phyloP scores from a whole-genome alignment of 2,329 filamentous ascomycete species.

The Penicillium sp. region DNA sequence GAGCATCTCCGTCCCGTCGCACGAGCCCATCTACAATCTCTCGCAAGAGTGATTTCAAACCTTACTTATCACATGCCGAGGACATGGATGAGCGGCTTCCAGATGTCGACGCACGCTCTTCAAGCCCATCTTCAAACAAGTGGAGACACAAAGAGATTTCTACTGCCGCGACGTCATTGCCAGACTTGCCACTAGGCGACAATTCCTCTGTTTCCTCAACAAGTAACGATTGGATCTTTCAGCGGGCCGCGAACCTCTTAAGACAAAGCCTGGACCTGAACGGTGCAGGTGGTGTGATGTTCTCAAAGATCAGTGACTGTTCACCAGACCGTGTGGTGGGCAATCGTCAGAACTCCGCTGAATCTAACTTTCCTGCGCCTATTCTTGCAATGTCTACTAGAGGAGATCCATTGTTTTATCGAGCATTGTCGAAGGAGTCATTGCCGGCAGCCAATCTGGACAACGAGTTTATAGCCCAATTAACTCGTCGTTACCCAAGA shows the following conservation, averaged over 20 bases:
- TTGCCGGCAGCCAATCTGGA: not conserved
- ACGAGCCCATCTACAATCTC: not conserved
- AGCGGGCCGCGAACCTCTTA: conserved; percentile 19
- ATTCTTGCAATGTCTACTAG: not conserved
- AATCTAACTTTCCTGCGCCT: not conserved
- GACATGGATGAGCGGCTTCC: not conserved
- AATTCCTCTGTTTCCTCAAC: not conserved
- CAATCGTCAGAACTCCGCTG: not conserved
- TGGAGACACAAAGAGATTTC: not conserved
- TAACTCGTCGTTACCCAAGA: not conserved
- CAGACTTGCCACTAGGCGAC: not conserved
- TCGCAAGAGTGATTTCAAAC: not conserved
- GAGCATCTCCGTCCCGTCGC: not conserved
- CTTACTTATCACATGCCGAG: not conserved
- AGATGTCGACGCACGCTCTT: not conserved
- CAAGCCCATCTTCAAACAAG: not conserved
- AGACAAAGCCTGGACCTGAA: conserved; percentile 11
- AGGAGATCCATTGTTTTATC: not conserved
- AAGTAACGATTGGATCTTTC: conserved; percentile 18
- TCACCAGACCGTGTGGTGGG: not conserved
- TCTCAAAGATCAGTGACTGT: not conserved
- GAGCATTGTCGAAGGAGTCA: not conserved
- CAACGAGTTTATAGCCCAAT: not conserved
- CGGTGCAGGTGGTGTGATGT: not conserved
- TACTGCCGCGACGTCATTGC: not conserved